phyloP scores from a whole-genome alignment of 2,329 filamentous ascomycete species.

The Xylariaceae sp. region DNA sequence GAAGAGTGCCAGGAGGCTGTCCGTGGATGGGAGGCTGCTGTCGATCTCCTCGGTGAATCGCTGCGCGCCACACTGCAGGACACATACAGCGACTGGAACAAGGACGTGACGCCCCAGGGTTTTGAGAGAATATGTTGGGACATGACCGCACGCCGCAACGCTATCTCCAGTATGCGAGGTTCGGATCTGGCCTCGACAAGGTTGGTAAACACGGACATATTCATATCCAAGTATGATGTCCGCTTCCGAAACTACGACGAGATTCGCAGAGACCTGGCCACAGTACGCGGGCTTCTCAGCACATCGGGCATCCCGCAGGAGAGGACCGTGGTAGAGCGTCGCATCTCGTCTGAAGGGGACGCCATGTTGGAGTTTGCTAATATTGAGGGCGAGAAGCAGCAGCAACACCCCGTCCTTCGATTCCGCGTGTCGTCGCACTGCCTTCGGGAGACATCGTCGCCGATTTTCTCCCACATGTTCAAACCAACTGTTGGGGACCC shows the following conservation, averaged over 20 bases:
- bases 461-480: conserved; percentile 47
- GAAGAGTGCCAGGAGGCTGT: conserved; percentile 34
- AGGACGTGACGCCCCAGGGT: conserved; percentile 38
- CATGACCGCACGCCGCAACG: conserved; percentile 36
- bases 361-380: conserved; percentile 49
- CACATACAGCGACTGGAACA: conserved; percentile 43
- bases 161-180: conserved; percentile 43
- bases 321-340: conserved; percentile 36
- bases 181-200: conserved; percentile 38
- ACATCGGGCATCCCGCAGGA: conserved; percentile 38
- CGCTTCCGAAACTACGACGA: conserved; percentile 44
- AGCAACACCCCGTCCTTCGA: conserved; percentile 38
- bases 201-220: conserved; percentile 41
- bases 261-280: conserved; percentile 37
- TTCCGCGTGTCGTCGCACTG: conserved; percentile 49
- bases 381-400: conserved; percentile 28
- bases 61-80: conserved; percentile 38
- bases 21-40: conserved; percentile 39
- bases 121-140: conserved; percentile 39
- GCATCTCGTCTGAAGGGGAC: conserved; percentile 42
- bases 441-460: conserved; percentile 44
- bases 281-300: conserved; percentile 36
- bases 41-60: conserved; percentile 38
- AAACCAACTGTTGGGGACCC: conserved; percentile 21
- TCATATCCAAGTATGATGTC: conserved; percentile 40